Evolutionary conservation across 805 yeast genomes (phyloP).

Genomic region (Spathaspora sp.): DNA sequence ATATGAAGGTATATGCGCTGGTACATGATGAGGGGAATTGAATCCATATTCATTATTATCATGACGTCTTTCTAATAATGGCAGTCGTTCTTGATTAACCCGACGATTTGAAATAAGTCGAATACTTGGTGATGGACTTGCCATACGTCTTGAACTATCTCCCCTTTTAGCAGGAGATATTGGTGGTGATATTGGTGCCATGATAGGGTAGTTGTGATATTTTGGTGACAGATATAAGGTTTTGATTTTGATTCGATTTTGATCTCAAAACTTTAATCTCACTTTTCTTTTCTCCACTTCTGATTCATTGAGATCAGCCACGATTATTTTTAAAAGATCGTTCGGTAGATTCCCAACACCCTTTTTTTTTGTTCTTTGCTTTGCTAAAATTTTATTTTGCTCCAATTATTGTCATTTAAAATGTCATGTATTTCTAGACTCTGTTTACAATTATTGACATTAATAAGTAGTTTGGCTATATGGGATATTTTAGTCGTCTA

Average conservation of each 20-base stretch:
- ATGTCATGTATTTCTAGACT: too few relatives aligned
- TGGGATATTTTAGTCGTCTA: too few relatives aligned
- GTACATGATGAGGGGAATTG: not conserved
- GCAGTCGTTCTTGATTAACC: constrained; percentile 13
- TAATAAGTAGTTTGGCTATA: too few relatives aligned
- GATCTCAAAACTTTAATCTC: too few relatives aligned
- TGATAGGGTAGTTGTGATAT: not conserved
- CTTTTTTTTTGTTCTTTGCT: not conserved
- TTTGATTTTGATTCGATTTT: too few relatives aligned
- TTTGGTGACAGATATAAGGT: not conserved
- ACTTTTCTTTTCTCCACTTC: not conserved
- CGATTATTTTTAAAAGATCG: not conserved
- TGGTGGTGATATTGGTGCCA: not conserved
- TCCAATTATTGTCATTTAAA: too few relatives aligned
- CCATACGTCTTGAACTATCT: constrained; percentile 5
- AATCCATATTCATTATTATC: not conserved
- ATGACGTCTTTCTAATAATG: not conserved
- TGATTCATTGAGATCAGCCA: not conserved
- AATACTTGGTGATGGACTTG: constrained; percentile 24
- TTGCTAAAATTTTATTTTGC: too few relatives aligned
- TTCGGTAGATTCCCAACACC: not conserved
- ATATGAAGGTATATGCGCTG: not conserved
- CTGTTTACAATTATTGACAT: too few relatives aligned
- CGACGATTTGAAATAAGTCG: constrained; percentile 20
- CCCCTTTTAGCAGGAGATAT: constrained; percentile 1